These are phyloP conservation scores for Carpinus viminea DNA, from an alignment of 306 rosid genomes.

Conservation along the genomic window DNA sequence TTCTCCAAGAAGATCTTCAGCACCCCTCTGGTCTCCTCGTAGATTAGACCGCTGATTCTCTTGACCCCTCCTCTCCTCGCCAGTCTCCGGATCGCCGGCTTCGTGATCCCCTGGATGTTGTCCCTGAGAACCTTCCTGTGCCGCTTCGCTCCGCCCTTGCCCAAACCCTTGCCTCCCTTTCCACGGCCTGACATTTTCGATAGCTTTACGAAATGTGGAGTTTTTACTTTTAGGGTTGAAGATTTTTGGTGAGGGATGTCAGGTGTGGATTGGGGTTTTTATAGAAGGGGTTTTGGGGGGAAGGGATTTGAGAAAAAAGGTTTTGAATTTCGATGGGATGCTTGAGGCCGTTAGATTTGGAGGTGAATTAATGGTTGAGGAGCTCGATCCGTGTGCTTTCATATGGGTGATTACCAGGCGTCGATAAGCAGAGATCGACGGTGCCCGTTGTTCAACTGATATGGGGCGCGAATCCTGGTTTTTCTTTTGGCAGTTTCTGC, in stretches of 20 bases:
- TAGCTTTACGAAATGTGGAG: background rate
- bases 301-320: background rate
- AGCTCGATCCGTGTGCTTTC: constrained; percentile 9
- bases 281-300: background rate
- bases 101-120: constrained; percentile 43
- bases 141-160: constrained; percentile 44
- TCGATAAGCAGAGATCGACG: constrained; percentile 8
- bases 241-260: background rate
- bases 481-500: background rate
- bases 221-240: background rate
- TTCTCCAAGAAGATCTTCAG: constrained; percentile 40
- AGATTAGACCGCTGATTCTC: constrained; percentile 38
- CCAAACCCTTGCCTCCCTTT: constrained; percentile 44
- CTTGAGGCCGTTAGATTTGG: background rate
- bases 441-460: background rate
- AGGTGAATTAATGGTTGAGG: constrained; percentile 3
- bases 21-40: constrained; percentile 36
- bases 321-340: background rate
- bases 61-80: constrained; percentile 43
- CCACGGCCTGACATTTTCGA: constrained; percentile 37
- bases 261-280: background rate
- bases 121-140: constrained; percentile 40
- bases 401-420: background rate
- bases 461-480: background rate
- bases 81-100: constrained; percentile 35